These are phyloP conservation scores for Trichosporon faecale DNA, from an alignment of 1,284 basidiomycete genomes.

Conservation along the genomic window DNA sequence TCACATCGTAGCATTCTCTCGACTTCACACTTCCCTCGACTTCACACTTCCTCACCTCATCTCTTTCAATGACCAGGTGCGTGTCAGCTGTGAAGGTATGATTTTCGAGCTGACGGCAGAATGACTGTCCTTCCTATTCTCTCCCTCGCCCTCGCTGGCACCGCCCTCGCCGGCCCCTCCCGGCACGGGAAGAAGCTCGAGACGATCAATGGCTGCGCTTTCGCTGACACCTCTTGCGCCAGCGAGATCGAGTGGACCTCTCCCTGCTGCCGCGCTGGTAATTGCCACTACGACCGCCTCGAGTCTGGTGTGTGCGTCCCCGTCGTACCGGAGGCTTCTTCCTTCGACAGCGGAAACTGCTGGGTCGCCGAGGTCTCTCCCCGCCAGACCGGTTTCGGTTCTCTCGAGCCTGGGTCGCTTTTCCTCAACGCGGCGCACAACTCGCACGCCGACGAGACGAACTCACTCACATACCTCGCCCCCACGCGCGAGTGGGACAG, in stretches of 20 bases:
- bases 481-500: background rate
- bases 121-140: background rate
- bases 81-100: background rate
- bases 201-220: constrained; percentile 5
- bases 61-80: background rate
- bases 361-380: background rate
- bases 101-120: background rate
- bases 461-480: background rate
- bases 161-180: background rate
- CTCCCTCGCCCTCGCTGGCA: background rate
- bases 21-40: background rate
- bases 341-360: background rate
- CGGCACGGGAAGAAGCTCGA: background rate
- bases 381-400: background rate
- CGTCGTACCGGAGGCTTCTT: background rate
- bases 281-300: constrained; percentile 7
- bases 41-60: background rate
- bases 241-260: constrained; percentile 6
- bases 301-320: background rate
- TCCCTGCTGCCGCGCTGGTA: background rate
- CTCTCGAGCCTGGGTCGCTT: background rate
- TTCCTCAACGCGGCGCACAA: background rate
- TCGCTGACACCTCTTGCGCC: background rate
- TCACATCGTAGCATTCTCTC: background rate
- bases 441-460: background rate